These are phyloP conservation scores for Capillidium rhysosporum DNA, from an alignment of 371 early-diverging fungal species.

Conservation along the genomic window DNA sequence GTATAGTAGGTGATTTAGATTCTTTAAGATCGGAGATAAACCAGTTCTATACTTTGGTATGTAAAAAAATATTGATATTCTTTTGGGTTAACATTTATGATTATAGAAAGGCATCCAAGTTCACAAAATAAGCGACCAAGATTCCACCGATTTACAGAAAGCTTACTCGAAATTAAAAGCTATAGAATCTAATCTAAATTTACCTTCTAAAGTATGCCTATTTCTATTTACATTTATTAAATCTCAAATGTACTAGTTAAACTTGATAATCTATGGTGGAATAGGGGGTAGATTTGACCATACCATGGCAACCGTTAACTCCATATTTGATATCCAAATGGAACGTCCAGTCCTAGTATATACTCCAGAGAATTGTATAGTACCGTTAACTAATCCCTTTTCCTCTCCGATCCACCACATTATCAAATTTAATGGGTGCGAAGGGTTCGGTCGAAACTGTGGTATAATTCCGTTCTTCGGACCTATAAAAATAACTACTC, in stretches of 20 bases:
- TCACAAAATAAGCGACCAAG: conserved; percentile 27
- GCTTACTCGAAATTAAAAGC: conserved; percentile 25
- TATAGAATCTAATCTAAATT: conserved; percentile 10
- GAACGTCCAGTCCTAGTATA: not conserved
- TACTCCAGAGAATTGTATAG: not conserved
- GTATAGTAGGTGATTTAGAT: conserved; percentile 71
- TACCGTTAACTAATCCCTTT: conserved; percentile 19
- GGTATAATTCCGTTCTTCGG: conserved; percentile 70
- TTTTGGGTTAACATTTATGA: not conserved
- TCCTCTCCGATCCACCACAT: conserved; percentile 18
- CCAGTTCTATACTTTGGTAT: conserved; percentile 24
- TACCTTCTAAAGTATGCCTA: conserved; percentile 9
- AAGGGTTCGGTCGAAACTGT: conserved; percentile 69
- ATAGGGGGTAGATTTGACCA: conserved; percentile 85
- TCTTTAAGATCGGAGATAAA: conserved; percentile 45
- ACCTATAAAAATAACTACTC: conserved; percentile 30
- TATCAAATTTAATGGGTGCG: conserved; percentile 27
- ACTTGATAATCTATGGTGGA: conserved; percentile 59
- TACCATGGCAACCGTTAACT: conserved; percentile 49
- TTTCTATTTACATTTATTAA: not conserved
- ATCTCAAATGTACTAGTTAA: not conserved
- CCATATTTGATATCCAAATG: conserved; percentile 24
- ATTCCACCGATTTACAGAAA: conserved; percentile 78
- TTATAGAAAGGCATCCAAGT: conserved; percentile 23
- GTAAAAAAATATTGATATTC: too few relatives aligned